A percentile compares a stretch with the other conserved stretches of the same genome.
These are phyloP conservation scores for Crithidia mellificae DNA, from an alignment of 208 protist species.

Conservation along the genomic window DNA sequence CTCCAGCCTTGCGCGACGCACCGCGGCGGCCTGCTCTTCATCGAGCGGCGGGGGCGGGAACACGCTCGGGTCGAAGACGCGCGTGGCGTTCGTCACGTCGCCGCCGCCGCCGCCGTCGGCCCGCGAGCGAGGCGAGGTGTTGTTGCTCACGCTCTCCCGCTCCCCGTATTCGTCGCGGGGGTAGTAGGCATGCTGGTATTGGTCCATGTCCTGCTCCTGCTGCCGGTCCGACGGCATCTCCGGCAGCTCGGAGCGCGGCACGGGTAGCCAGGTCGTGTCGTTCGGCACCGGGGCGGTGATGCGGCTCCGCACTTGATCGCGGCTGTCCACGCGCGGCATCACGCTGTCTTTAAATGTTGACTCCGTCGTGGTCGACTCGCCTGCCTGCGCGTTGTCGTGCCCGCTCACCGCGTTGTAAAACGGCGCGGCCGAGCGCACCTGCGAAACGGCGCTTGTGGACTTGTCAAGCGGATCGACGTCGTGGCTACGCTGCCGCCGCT, in stretches of 20 bases:
- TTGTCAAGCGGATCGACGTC: not conserved
- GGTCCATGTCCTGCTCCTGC: constrained; percentile 7
- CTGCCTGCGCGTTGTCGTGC: not conserved
- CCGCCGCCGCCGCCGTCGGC: constrained; percentile 9
- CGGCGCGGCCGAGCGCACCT: constrained; percentile 6
- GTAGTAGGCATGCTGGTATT: not conserved
- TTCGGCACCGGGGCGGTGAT: constrained; percentile 1
- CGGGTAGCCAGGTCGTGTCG: constrained; percentile 11
- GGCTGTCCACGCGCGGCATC: constrained; percentile 11
- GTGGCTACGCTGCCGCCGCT: not conserved
- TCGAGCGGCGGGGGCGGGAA: constrained; percentile 20
- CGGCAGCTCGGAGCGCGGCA: constrained; percentile 14
- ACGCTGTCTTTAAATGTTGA: constrained; percentile 15
- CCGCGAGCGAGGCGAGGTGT: not conserved
- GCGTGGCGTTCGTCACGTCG: constrained; percentile 23
- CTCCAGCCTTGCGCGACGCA: constrained; percentile 2
- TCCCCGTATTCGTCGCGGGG: not conserved
- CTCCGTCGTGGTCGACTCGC: not conserved
- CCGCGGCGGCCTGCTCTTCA: constrained; percentile 3
- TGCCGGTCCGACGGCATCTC: not conserved
- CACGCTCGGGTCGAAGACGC: constrained; percentile 25
- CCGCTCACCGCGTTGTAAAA: not conserved
- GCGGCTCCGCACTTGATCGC: not conserved
- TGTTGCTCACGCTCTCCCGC: constrained; percentile 1
- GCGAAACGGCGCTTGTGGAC: not conserved